Base-by-base conservation (phyloP, 208 protist genomes). In the Strigomonas galati region DNA sequence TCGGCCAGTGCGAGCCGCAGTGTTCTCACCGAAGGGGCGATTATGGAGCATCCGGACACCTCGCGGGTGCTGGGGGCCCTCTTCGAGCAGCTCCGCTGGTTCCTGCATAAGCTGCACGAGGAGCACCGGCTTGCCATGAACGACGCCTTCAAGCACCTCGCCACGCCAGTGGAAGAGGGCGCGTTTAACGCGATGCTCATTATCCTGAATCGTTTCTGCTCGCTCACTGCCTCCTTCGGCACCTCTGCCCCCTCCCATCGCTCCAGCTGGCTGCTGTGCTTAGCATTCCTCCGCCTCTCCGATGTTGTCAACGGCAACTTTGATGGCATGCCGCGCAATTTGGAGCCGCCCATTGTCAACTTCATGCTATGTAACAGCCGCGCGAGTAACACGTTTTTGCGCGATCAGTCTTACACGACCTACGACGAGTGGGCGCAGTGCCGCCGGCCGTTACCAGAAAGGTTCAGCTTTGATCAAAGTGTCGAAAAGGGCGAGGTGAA, bases 271-370 rank as follows among this genome's bases (percentile, higher is more conserved):
- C 54, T 85, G 14, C 69, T 85, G 9, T 67, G 75, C 1, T 64
- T 85, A 21, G 74, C 74, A 3, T 77, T 81, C 61, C 67, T 85
- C 19, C 71, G 79, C 3, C 64, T 85, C n/a, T 74, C 79, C 23
- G 65, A 69, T 15, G 51, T 78, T 44, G 57, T 65, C 31, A 31
- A 57, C 28, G 44, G 58, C 23, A 3, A 32, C 17, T n/a, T 27
- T 0, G 46, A 71, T 37, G n/a, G 21, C n/a, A 4, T 4, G 7
- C 4, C 35, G 35, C 35, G 10, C 7, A 40, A 40, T 4, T 4
- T 40, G 35, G 35, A 40, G 35, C 35, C 35, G 35, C 35, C 35
- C 10, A 4, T 40, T 40, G 35, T 40, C 7, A 40, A 40, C 10
- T 40, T 40, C 10, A 10, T 10, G 35, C 35, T 40, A 4, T 40